These are phyloP conservation scores for Heliosperma pusillum DNA, from an alignment of 148 eudicot species.

Conservation along the genomic window DNA sequence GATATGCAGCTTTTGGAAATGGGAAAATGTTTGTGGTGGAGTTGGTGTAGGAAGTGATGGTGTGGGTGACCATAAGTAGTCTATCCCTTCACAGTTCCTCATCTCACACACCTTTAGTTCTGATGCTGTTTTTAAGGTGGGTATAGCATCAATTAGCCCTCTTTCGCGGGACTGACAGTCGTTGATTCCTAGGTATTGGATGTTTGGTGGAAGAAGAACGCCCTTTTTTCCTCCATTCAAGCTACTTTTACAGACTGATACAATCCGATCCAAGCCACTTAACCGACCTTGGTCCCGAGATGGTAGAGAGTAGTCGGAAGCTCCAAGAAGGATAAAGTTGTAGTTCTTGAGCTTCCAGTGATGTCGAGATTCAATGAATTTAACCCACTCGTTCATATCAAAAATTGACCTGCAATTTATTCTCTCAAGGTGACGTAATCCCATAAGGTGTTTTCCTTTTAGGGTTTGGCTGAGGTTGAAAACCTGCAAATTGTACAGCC, in stretches of 20 bases:
- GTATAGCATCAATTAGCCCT: constrained; percentile 15
- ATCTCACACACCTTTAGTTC: constrained; percentile 11
- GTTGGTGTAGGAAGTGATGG: not conserved
- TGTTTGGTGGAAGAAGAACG: not conserved
- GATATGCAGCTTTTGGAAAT: constrained; percentile 5
- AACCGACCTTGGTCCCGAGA: not conserved
- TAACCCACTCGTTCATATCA: not conserved
- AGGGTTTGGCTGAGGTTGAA: constrained; percentile 1
- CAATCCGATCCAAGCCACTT: not conserved
- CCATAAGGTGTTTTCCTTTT: not conserved
- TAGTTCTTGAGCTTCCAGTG: constrained; percentile 12
- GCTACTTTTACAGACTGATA: not conserved
- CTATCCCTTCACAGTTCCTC: constrained; percentile 13
- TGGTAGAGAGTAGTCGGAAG: not conserved
- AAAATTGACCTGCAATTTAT: constrained; percentile 6
- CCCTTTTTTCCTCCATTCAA: not conserved
- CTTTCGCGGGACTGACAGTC: constrained; percentile 2
- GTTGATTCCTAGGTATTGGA: constrained; percentile 10
- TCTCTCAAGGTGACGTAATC: constrained; percentile 4
- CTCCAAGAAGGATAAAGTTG: not conserved
- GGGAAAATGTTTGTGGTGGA: not conserved
- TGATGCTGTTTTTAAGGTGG: not conserved
- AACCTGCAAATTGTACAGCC: not conserved
- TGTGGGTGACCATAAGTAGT: constrained; percentile 4
- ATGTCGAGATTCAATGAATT: constrained; percentile 6